Evolutionary conservation across 441 rosid species (phyloP).

Genomic region (Bruguiera hainesii): DNA sequence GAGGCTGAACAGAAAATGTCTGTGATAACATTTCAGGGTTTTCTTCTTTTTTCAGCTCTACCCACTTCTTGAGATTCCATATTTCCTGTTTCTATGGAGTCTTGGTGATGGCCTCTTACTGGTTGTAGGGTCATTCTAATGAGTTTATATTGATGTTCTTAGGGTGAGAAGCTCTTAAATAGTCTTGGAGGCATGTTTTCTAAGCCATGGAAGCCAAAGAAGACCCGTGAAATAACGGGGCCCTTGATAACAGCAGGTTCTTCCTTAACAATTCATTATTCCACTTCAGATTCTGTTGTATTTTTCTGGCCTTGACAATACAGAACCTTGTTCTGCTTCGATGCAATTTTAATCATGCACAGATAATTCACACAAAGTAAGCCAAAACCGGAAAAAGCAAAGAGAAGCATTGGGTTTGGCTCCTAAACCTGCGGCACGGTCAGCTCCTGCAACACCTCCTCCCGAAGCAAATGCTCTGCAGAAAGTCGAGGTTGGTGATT

Average conservation of each 20-base stretch:
- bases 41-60: too few species aligned
- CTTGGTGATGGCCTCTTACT: not conserved
- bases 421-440: constrained; percentile 28
- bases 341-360: constrained; percentile 6
- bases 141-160: constrained; percentile 18
- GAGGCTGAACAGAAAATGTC: too few species aligned
- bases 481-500: constrained; percentile 53
- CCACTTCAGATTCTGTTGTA: not conserved
- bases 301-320: not conserved
- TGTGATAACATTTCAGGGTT: too few species aligned
- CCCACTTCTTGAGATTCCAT: too few species aligned
- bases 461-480: constrained; percentile 40
- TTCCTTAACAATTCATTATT: constrained; percentile 27
- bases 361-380: constrained; percentile 41
- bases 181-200: constrained; percentile 88
- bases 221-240: constrained; percentile 53
- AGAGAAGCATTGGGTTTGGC: constrained; percentile 43
- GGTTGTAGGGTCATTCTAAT: not conserved
- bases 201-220: constrained; percentile 92
- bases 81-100: too few species aligned
- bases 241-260: constrained; percentile 68
- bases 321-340: not conserved
- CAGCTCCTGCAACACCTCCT: constrained; percentile 29
- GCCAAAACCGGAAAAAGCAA: constrained; percentile 38
- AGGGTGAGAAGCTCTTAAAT: constrained; percentile 94